Conservation (phyloP, 2,329 filamentous ascomycete genomes). For the Venturiaceae sp. region DNA sequence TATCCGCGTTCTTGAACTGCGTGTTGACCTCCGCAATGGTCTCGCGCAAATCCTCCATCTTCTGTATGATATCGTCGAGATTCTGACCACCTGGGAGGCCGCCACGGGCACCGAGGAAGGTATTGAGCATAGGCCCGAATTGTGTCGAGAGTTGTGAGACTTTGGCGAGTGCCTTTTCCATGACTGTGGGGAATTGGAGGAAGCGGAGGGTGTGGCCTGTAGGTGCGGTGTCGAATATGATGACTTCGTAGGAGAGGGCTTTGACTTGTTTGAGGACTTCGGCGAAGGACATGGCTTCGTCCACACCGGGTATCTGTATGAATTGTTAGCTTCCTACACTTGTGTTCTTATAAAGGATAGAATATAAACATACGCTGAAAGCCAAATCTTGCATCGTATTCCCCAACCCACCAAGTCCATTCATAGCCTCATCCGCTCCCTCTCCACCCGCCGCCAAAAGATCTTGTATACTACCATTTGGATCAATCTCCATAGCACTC, state of each 20-base stretch:
- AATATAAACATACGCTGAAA: constrained; percentile 55
- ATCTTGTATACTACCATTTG: constrained; percentile 95
- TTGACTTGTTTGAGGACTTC: constrained; percentile 99
- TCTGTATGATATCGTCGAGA: constrained; percentile 83
- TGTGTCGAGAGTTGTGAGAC: constrained; percentile 87
- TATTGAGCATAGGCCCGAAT: constrained; percentile 92
- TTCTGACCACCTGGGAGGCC: constrained; percentile 85
- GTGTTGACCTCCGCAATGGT: constrained; percentile 94
- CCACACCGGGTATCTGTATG: constrained; percentile 83
- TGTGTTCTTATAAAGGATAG: background rate
- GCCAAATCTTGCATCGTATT: constrained; percentile 99
- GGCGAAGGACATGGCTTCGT: constrained; percentile 99
- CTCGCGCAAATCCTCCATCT: constrained; percentile 85
- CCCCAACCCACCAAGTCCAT: constrained; percentile 61
- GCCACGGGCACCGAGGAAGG: constrained; percentile 70
- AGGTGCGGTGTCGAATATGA: constrained; percentile 97
- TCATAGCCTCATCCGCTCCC: constrained; percentile 58
- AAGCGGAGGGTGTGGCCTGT: constrained; percentile 98
- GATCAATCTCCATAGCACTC: constrained; percentile 98
- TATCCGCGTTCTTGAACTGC: constrained; percentile 93
- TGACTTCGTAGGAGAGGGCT: constrained; percentile 95
- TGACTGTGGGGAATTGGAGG: constrained; percentile 93
- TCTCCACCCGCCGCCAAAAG: constrained; percentile 72
- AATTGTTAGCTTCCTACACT: background rate
- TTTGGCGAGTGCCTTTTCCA: constrained; percentile 98